Base-by-base conservation (phyloP, 2,329 filamentous ascomycete species). In the Hawksworthiomyces lignivorus region DNA sequence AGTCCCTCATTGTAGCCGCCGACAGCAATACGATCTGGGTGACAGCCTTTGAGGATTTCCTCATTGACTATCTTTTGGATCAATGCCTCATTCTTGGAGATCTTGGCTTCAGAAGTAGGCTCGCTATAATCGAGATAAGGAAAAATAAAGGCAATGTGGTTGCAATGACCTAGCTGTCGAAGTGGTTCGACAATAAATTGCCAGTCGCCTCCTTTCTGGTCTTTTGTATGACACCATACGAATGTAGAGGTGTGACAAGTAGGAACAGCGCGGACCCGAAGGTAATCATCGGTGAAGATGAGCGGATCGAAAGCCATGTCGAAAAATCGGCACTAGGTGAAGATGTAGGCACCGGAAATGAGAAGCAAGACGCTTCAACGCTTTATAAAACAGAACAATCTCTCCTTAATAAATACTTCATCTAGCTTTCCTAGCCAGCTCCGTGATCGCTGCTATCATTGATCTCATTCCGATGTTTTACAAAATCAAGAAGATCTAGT, bases 121-220 rank as follows among this genome's bases (percentile, higher is more conserved):
- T 14, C 35, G 35, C 35, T 28, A 14, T 29, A 38, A 19, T 38
- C 36, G 18, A 38, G 36, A 19, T 38, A 38, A 26, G 36, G 36
- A 12, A 38, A 38, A 24, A 38, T 38, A 19, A 38, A 38, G 36
- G 36, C 36, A 21, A 38, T 38, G 36, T 38, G 36, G 24, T 38
- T 38, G 36, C 36, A 38, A 18, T 38, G 36, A 18, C 36, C 36
- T 7, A 38, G 36, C 18, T 22, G 14, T 15, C 36, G 36, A 18
- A 38, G 36, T 12, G 36, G 36, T 12, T 30, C 36, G 14, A 38
- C 36, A 2, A 38, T 38, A 17, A 30, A 29, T 14, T 38, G 24
- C 35, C 36, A 38, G 36, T 38, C 36, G 36, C 26, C 26, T 15
- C 36, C 36, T 24, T 38, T 19, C 8, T 38, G 17, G 12, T 11